A percentile compares a stretch with the other conserved stretches of the same genome.
Conservation (phyloP, 208 protist species). For the Crithidia mellificae region DNA sequence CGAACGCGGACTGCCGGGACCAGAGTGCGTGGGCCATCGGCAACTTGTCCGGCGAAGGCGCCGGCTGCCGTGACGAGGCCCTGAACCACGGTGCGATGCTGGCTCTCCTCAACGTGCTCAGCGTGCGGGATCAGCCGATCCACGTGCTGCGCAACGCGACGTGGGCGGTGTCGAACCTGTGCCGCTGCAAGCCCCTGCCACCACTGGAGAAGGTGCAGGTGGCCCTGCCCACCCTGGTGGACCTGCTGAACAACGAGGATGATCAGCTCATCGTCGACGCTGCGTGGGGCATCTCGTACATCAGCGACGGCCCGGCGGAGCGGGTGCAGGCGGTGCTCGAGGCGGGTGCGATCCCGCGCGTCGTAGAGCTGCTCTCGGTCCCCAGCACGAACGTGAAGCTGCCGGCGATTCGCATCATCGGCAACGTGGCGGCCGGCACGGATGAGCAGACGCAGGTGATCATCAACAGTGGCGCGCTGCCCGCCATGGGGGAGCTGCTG, state of each 20-base stretch:
- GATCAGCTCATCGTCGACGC: slow-evolving; percentile 96
- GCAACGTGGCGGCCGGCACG: slow-evolving; percentile 98
- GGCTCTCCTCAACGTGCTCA: slow-evolving; percentile 78
- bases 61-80: slow-evolving; percentile 91
- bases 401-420: slow-evolving; percentile 96
- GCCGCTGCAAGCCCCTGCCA: slow-evolving; percentile 96
- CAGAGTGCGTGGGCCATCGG: slow-evolving; percentile 99
- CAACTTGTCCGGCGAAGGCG: slow-evolving; percentile 98
- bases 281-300: slow-evolving; percentile 97
- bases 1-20: slow-evolving; percentile 94
- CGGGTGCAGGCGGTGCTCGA: slow-evolving; percentile 96
- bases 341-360: slow-evolving; percentile 75
- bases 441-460: slow-evolving; percentile 96
- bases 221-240: slow-evolving; percentile 88
- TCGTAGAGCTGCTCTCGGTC: slow-evolving; percentile 94
- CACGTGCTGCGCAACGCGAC: slow-evolving; percentile 92
- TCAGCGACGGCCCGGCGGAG: slow-evolving; percentile 94
- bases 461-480: slow-evolving; percentile 92
- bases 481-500: slow-evolving; percentile 81
- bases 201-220: slow-evolving; percentile 67
- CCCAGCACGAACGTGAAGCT: slow-evolving; percentile 77
- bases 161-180: slow-evolving; percentile 99
- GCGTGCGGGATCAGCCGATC: slow-evolving; percentile 54
- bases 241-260: slow-evolving; percentile 89
- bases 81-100: slow-evolving; percentile 79